Percentiles rank a stretch among this genome's conserved stretches.
These are phyloP conservation scores for Arthrobotrys iridis DNA, from an alignment of 2,329 filamentous ascomycete species.

Conservation along the genomic window DNA sequence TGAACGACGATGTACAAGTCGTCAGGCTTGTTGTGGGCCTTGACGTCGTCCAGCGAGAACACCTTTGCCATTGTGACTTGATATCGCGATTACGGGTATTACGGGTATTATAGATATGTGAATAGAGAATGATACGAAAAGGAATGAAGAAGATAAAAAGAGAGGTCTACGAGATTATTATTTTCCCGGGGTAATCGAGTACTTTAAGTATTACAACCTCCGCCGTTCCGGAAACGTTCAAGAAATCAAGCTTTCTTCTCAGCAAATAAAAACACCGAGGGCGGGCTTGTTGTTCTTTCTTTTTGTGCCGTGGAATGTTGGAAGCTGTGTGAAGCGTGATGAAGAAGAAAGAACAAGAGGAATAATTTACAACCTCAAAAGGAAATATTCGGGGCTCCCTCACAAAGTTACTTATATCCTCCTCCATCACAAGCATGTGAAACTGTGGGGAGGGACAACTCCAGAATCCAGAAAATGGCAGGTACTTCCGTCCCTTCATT, in stretches of 20 bases:
- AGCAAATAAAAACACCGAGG: too few species aligned
- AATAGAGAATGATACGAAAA: background rate
- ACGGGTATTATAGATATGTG: background rate
- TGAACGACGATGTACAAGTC: constrained; percentile 91
- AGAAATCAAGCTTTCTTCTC: constrained; percentile 5
- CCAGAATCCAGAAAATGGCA: too few species aligned
- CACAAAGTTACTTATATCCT: background rate
- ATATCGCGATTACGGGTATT: too few species aligned
- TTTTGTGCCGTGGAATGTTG: constrained; percentile 43
- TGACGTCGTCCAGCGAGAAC: constrained; percentile 84
- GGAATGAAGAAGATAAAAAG: background rate
- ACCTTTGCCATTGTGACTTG: constrained; percentile 85
- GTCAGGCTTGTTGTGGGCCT: constrained; percentile 87
- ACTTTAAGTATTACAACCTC: background rate
- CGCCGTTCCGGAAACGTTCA: constrained; percentile 7
- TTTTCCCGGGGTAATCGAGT: too few species aligned
- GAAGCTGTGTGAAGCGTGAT: background rate
- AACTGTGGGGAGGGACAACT: constrained; percentile 34
- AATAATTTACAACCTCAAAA: background rate
- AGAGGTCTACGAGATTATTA: too few species aligned
- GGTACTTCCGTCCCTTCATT: background rate
- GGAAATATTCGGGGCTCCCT: constrained; percentile 1
- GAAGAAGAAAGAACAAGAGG: background rate
- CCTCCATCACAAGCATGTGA: constrained; percentile 31
- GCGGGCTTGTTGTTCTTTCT: background rate